Percentiles rank a stretch among this genome's conserved stretches.
Conservation (phyloP, 345 rosid genomes). For the Citrus maxima region DNA sequence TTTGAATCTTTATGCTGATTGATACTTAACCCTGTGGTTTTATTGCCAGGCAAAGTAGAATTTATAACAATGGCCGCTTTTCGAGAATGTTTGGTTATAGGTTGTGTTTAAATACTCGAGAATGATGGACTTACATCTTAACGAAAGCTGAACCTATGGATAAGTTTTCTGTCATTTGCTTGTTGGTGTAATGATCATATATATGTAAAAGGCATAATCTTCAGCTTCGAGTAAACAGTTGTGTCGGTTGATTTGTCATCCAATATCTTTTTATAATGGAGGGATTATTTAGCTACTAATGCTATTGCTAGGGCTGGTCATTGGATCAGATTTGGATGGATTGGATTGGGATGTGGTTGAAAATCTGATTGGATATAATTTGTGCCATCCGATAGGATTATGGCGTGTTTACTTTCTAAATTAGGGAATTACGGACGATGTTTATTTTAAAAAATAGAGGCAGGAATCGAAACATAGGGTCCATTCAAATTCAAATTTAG, state of each 20-base stretch:
- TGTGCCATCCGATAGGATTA: too few relatives aligned
- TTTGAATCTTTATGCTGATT: not conserved
- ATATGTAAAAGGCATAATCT: not conserved
- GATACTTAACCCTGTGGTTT: not conserved
- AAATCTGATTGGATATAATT: too few relatives aligned
- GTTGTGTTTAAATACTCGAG: not conserved
- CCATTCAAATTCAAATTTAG: too few relatives aligned
- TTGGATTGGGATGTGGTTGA: too few relatives aligned
- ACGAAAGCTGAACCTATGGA: not conserved
- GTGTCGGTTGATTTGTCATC: not conserved
- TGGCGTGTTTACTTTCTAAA: too few relatives aligned
- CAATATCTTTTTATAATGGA: not conserved
- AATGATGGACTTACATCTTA: not conserved
- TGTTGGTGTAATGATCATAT: too few relatives aligned
- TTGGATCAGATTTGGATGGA: too few relatives aligned
- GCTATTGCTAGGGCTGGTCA: not conserved
- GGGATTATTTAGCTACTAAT: not conserved
- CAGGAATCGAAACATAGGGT: too few relatives aligned
- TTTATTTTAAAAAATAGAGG: too few relatives aligned
- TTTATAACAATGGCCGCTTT: too few relatives aligned
- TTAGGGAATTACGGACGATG: fast-evolving
- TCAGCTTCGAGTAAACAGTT: not conserved
- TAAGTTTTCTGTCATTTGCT: too few relatives aligned
- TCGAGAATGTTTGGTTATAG: not conserved
- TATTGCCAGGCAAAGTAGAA: not conserved